A percentile compares a stretch with the other conserved stretches of the same genome.
phyloP scores from a whole-genome alignment of 345 rosid genomes.

The Schrenkiella parvula region DNA sequence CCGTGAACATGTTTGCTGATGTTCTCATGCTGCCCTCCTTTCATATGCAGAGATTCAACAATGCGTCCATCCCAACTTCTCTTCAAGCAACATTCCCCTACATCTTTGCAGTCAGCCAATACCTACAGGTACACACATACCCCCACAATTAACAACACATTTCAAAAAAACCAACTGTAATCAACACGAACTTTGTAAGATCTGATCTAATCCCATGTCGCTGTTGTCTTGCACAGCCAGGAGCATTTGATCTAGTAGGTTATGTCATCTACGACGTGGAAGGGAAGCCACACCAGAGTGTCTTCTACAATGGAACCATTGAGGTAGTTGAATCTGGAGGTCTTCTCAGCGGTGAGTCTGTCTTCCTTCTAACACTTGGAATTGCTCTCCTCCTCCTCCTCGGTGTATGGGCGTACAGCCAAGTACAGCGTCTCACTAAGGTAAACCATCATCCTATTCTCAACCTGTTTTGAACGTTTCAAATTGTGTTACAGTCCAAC shows the following conservation, averaged over 20 bases:
- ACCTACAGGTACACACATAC: conserved; percentile 60
- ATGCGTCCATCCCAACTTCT: conserved; percentile 72
- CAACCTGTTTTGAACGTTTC: background rate
- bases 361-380: conserved; percentile 85
- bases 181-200: background rate
- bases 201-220: background rate
- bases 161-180: background rate
- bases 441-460: conserved; percentile 33
- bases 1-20: background rate
- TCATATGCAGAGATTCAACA: conserved; percentile 72
- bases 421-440: conserved; percentile 79
- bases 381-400: conserved; percentile 72
- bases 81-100: conserved; percentile 86
- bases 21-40: background rate
- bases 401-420: conserved; percentile 83
- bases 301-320: conserved; percentile 83
- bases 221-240: conserved; percentile 49
- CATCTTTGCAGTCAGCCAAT: conserved; percentile 85
- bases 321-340: conserved; percentile 92
- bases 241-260: conserved; percentile 94
- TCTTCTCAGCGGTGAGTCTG: conserved; percentile 78
- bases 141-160: background rate
- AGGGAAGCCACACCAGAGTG: conserved; percentile 70
- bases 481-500: background rate
- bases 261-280: conserved; percentile 72